Base-by-base conservation (phyloP, 345 rosid genomes). In the Brassica cretica region DNA sequence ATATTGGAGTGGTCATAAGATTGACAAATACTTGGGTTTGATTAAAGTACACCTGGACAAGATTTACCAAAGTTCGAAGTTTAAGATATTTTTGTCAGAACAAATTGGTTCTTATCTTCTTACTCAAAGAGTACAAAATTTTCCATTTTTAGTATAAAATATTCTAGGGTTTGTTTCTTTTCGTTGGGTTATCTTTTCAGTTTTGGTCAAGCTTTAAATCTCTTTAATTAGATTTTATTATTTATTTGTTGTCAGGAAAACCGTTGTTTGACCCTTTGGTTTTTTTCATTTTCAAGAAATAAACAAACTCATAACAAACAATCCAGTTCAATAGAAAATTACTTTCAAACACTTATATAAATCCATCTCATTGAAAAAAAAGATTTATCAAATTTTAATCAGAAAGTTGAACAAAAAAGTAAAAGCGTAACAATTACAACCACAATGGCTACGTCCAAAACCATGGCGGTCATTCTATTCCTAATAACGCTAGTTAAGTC, bases 181-280 rank as follows among this genome's bases (percentile, higher is more conserved):
- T 58, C n/a, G 19, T 67, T 18, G 27, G 12, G 37, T 68, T 29
- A 46, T 14, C 18, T 41, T 49, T 66, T 66, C 33, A 3, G 55
- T 66, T 12, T 12, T 39, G 70, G 56, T 66, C 56, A 66, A 41
- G 19, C 10, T 37, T 66, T 32, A 21, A 66, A 21, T 19, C 32
- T 14, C 70, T 66, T 66, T 66, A 66, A 39, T 66, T 39, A 66
- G 70, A 66, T 41, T 35, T 66, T 16, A 12, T 5, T 66, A 9
- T 64, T 2, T 65, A 21, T 66, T 66, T 66, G 39, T 41, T 39
- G 33, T 41, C 8, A 39, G 11, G 41, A 3, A 66, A 66, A 66
- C 30, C 16, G 44, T 19, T 37, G 21, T 37, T 18, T 65, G 8
- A 9, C 51, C 2, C 11, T 29, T 30, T 30, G 5, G n/a, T 10